Evolutionary conservation across 495 filamentous ascomycete genomes (phyloP), one percentile per base, ranked within the genome.

Genomic region (Aspergillus heteromorphus): DNA sequence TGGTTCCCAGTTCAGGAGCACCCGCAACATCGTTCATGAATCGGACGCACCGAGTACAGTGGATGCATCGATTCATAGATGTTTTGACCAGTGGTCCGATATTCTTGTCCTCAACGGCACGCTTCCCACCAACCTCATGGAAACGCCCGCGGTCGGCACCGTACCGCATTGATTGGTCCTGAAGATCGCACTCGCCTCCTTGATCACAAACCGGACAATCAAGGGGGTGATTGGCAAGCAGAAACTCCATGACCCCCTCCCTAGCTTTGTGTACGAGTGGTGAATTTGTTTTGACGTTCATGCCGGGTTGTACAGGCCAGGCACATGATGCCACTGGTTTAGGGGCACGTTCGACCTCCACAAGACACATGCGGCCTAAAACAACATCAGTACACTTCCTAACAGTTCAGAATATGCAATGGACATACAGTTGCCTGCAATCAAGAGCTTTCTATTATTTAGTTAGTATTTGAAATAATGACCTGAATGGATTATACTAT

Each of bases 41-140:
- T 60, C 93, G 91, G 57, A 98, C 83, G 73, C 93, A 98, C 65
- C 93, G 84, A 60, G 93, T 97, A 77, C 93, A 98, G 75, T 98
- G 93, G 67, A 98, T 98, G 76, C 93, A 98, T 65, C 93, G 80
- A 76, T 97, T 98, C 93, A 98, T 98, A n/a, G 95, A 97, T 14
- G 93, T 98, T 79, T 98, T 98, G 69, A 98, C 86, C 53, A 98
- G 71, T n/a, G 93, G 93, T 6, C 93, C 93, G 60, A 98, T 96
- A 67, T 97, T 97, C 81, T 98, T 98, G 70, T 98, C 93, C 77
- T 98, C 93, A 27, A 96, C 91, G 5, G 89, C 93, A 71, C 93
- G 88, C 82, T 98, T 98, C 61, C 93, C 93, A 40, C 82, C 83
- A 58, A 89, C 75, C 75, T 98, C 93, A 71, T 98, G 93, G 74